Evolutionary conservation across 2,329 filamentous ascomycete genomes (phyloP), one percentile per base, ranked within the genome.

Genomic region (Ustulina deusta): DNA sequence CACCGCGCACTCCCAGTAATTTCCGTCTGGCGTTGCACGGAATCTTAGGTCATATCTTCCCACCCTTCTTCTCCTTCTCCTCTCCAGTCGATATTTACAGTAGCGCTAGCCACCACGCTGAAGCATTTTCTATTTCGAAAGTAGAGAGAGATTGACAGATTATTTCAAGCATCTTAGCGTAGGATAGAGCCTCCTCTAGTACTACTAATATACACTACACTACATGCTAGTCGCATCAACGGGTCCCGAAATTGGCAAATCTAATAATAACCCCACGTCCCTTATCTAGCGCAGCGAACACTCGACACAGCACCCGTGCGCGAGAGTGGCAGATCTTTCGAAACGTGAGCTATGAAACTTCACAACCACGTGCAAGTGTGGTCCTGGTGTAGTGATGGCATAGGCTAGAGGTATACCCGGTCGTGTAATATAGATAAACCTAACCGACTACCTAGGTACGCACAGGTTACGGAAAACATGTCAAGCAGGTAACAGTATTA

Each of bases 21-120:
- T 29, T 59, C 59, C 54, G 59, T 42, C 48, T 60, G 40, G 42
- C 11, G 66, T 66, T 63, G 55, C 66, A 63, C 55, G 29, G 38
- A 51, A 61, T 68, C 55, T 64, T 56, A 68, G 61, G 52, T 68
- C 61, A 68, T 68, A 48, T 57, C n/a, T 49, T 42, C 55, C n/a
- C 29, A 44, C 27, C 44, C 29, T 15, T 27, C 49, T 25, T 42
- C n/a, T 38, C 22, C 61, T 11, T 44, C 13, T 49, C 7, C 22
- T 51, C n/a, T n/a, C n/a, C n/a, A n/a, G n/a, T n/a, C 51, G 17
- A 10, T 51, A 5, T 32, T 6, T 52, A 20, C 27, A 36, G 34
- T 52, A 6, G n/a, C 56, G 55, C 17, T n/a, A 34, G 34, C 11
- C 11, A 25, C 42, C 17, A 25, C 32, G 25, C 22, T 55, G 20